These are phyloP conservation scores for Pleurotus tuber-regium DNA, from an alignment of 768 basidiomycete genomes.

Conservation along the genomic window DNA sequence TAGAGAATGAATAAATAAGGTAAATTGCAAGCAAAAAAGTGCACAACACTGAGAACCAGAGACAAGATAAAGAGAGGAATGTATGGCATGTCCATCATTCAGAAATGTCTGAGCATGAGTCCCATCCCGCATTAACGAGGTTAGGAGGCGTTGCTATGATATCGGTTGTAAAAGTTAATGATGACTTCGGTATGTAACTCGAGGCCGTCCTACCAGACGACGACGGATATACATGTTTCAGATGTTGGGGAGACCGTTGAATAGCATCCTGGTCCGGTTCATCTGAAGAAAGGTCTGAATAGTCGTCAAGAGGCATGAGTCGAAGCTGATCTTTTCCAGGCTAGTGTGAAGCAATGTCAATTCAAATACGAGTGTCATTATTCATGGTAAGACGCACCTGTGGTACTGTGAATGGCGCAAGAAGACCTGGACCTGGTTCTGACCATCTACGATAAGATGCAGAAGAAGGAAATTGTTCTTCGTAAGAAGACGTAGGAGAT, in stretches of 20 bases:
- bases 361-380: no score
- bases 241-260: slow-evolving; percentile 12
- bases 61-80: not conserved
- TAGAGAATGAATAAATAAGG: slow-evolving; percentile 8
- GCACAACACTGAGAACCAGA: not conserved
- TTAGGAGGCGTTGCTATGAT: slow-evolving; percentile 42
- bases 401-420: not conserved
- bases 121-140: slow-evolving; percentile 45
- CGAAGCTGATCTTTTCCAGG: slow-evolving; percentile 2
- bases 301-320: slow-evolving; percentile 15
- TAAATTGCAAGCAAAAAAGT: not conserved
- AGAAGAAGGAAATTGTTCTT: not conserved
- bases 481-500: slow-evolving; percentile 8
- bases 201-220: slow-evolving; percentile 4
- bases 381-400: not conserved
- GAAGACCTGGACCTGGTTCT: not conserved
- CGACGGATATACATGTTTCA: slow-evolving; percentile 27
- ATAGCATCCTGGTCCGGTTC: not conserved
- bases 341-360: not conserved
- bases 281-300: slow-evolving; percentile 16
- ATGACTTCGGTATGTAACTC: slow-evolving; percentile 23
- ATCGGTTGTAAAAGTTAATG: slow-evolving; percentile 36
- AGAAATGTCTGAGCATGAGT: slow-evolving; percentile 12
- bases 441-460: slow-evolving; percentile 6
- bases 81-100: slow-evolving; percentile 1